Evolutionary conservation across 192 early-diverging fungal genomes (phyloP), one percentile per base, ranked within the genome.

Genomic region (Obelidium mucronatum): DNA sequence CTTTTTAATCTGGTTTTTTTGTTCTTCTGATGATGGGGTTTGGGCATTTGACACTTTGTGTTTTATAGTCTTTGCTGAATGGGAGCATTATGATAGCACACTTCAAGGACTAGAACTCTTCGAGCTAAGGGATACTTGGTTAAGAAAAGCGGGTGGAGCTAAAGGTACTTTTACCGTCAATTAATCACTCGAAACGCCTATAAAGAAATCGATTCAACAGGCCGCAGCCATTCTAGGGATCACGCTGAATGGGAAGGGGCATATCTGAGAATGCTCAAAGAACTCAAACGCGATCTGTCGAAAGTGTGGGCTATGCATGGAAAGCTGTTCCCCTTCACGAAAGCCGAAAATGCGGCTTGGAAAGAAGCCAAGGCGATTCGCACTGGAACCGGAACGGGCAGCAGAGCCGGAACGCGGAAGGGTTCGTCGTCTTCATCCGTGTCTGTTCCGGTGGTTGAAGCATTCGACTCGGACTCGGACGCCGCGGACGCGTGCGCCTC

Each of bases 181-280:
- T 22, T 8, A 51, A 51, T 51, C 22, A 13, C 48, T 8, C 11
- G 11, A 22, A 51, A 51, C 22, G 8, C 22, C 48, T 51, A 51
- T n/a, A n/a, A n/a, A n/a, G n/a, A n/a, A n/a, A 51, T 8, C 22
- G 8, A 13, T 22, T 51, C 22, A 51, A 13, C 48, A 55, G 71
- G 61, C 26, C 76, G 76, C 52, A 51, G 53, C 33, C n/a, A 24
- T 37, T 22, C 58, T 30, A 34, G 64, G 13, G 51, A 55, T 28
- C 61, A 78, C 44, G 76, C 37, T 19, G 67, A 78, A 11, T 73
- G 76, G 67, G 76, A 78, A 54, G 70, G 55, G 5, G 76, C 67
- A 2, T 53, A 54, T 17, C 3, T 28, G 6, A 22, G 40, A 8
- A 78, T 71, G 76, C 19, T 34, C n/a, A 40, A 42, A 35, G 76